Evolutionary conservation across 495 filamentous ascomycete species (phyloP).

Genomic region (Parathielavia appendiculata): DNA sequence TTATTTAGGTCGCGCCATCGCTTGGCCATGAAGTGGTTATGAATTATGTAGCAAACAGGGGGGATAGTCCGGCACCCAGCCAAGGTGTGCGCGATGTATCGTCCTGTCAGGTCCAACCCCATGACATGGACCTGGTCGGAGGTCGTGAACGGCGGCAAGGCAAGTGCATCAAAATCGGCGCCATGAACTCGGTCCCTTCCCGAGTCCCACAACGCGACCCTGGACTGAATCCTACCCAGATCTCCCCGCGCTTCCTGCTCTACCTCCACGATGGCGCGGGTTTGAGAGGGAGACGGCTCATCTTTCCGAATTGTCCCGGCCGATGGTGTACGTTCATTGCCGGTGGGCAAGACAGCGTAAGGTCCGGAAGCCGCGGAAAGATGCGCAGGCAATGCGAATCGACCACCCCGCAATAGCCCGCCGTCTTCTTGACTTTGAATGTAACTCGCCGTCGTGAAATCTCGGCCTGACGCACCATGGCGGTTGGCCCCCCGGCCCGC

Average conservation of each 20-base stretch:
- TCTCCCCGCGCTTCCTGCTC: neutral
- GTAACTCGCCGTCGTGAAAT: neutral
- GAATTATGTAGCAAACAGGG: conserved; percentile 30
- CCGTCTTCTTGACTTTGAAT: neutral
- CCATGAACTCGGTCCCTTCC: neutral
- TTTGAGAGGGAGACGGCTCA: neutral
- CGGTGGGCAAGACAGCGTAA: neutral
- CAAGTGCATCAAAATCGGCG: neutral
- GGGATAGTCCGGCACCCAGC: conserved; percentile 31
- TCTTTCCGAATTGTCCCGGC: neutral
- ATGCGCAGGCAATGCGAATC: neutral
- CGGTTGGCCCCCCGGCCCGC: conserved; percentile 50
- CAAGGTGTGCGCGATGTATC: conserved; percentile 48
- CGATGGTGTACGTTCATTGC: neutral
- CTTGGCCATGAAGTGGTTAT: conserved; percentile 13
- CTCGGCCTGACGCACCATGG: conserved; percentile 16
- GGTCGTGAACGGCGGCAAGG: conserved; percentile 1
- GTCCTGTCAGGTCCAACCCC: conserved; percentile 46
- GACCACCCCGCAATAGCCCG: neutral
- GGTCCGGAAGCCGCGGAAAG: neutral
- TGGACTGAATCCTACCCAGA: conserved; percentile 10
- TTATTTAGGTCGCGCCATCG: conserved; percentile 26
- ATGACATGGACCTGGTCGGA: conserved; percentile 49
- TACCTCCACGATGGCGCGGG: neutral
- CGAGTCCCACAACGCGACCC: conserved; percentile 14